Evolutionary conservation across 2,329 filamentous ascomycete species (phyloP), one percentile per base, ranked within the genome.

Genomic region (Thyridium curvatum): DNA sequence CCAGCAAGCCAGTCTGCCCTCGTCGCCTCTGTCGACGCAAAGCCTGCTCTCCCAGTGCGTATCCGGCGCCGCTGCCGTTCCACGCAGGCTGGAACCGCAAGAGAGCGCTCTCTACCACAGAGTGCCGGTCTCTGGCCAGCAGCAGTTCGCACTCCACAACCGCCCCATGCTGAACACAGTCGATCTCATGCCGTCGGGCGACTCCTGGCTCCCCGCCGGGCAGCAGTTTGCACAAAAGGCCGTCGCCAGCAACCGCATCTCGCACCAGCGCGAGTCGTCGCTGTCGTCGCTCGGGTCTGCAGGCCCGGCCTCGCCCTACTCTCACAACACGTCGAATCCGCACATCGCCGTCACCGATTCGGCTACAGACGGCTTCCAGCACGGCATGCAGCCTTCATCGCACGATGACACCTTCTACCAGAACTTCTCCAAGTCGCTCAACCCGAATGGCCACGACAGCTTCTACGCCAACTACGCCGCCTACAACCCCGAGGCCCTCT

Each of bases 251-350:
- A 26, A 26, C 40, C 62, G 65, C 13, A 54, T 66, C 30, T 51
- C 65, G 18, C 77, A 82, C 50, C 68, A 81, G 34, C 71, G 77
- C 47, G 76, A 81, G 46, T 75, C 77, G 3, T 81, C 77, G 7
- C 60, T 78, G 30, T 81, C 77, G 0, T 81, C 78, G 0, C 50
- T 80, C 31, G 75, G 73, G 10, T 81, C 77, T 1, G 67, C 72
- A 29, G 74, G 72, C n/a, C 77, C 77, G 14, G 65, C 70, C 0
- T 82, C 78, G 14, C 77, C 77, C 4, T 81, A 68, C 53, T 70
- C 67, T 30, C 62, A 69, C 41, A 76, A 66, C 50, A 71, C 65
- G 2, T 68, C 74, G 30, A 75, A 79, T 44, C 77, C 77, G 3
- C 74, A 78, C 8, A 76, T 82, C 36, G 72, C 73, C 17, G 58